These are phyloP conservation scores for Mucor sp. DNA, from an alignment of 371 early-diverging fungal species.

Conservation along the genomic window DNA sequence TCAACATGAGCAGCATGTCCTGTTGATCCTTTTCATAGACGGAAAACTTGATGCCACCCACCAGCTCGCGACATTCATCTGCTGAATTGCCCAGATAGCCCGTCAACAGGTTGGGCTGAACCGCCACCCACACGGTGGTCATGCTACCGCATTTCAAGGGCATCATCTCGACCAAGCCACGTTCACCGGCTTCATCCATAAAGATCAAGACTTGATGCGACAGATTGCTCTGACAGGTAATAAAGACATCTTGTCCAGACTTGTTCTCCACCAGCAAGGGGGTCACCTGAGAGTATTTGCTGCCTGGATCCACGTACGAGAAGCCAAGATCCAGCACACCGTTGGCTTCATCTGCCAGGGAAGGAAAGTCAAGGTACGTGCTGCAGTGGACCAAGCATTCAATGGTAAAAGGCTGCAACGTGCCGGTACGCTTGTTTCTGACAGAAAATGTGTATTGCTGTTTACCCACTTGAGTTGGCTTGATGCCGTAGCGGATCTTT, in stretches of 20 bases:
- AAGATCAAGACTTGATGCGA: slow-evolving; percentile 84
- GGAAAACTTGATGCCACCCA: slow-evolving; percentile 83
- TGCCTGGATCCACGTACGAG: slow-evolving; percentile 80
- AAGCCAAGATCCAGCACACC: slow-evolving; percentile 78
- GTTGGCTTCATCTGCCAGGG: slow-evolving; percentile 53
- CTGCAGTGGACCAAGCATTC: slow-evolving; percentile 58
- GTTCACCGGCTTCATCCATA: slow-evolving; percentile 67
- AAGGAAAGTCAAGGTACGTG: slow-evolving; percentile 69
- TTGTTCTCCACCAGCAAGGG: slow-evolving; percentile 74
- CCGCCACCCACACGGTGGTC: slow-evolving; percentile 76
- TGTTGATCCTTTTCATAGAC: slow-evolving; percentile 53
- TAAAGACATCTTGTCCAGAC: slow-evolving; percentile 63
- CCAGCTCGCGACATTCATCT: slow-evolving; percentile 71
- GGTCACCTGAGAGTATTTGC: slow-evolving; percentile 77
- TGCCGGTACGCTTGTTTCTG: slow-evolving; percentile 33
- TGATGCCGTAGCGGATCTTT: slow-evolving; percentile 63
- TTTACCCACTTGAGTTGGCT: slow-evolving; percentile 53
- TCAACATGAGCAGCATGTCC: slow-evolving; percentile 46
- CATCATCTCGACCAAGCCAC: slow-evolving; percentile 60
- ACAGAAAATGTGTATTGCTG: slow-evolving; percentile 57
- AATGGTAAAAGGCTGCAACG: slow-evolving; percentile 54
- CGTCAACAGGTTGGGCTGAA: slow-evolving; percentile 74
- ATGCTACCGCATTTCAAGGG: slow-evolving; percentile 55
- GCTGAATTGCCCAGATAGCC: slow-evolving; percentile 45
- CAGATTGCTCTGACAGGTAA: slow-evolving; percentile 79